Conservation (phyloP, 345 rosid species). For the Isatis tinctoria region DNA sequence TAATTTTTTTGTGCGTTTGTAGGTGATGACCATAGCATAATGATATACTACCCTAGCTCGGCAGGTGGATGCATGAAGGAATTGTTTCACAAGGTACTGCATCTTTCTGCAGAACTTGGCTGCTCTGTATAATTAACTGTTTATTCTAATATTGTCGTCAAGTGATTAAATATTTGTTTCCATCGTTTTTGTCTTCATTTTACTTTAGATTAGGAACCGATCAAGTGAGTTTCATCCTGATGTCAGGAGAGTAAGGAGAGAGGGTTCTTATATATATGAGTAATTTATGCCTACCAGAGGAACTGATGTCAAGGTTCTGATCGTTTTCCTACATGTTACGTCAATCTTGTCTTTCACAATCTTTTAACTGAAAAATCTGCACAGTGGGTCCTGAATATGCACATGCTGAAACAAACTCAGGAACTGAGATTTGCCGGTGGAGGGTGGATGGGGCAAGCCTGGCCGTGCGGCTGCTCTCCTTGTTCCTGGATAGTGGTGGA, state of each 20-base stretch:
- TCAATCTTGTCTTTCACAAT: conserved; percentile 13
- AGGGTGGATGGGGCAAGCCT: no score
- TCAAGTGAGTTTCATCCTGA: conserved; percentile 99
- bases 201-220: conserved; percentile 78
- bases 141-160: background rate
- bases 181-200: background rate
- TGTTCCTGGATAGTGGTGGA: no score
- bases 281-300: conserved; percentile 99
- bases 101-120: background rate
- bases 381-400: conserved; percentile 99
- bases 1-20: conserved; percentile 19
- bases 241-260: conserved; percentile 96
- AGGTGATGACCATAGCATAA: conserved; percentile 98
- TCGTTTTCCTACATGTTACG: background rate
- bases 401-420: no score
- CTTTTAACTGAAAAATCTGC: conserved; percentile 44
- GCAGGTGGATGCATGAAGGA: conserved; percentile 99
- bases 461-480: no score
- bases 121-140: conserved; percentile 12
- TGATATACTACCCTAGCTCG: conserved; percentile 98
- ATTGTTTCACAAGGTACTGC: conserved; percentile 87
- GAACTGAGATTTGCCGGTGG: no score
- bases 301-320: conserved; percentile 94
- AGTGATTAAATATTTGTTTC: background rate
- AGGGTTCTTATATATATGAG: conserved; percentile 96